Evolutionary conservation across 768 basidiomycete species (phyloP).

Genomic region (Hygrocybe punicea): DNA sequence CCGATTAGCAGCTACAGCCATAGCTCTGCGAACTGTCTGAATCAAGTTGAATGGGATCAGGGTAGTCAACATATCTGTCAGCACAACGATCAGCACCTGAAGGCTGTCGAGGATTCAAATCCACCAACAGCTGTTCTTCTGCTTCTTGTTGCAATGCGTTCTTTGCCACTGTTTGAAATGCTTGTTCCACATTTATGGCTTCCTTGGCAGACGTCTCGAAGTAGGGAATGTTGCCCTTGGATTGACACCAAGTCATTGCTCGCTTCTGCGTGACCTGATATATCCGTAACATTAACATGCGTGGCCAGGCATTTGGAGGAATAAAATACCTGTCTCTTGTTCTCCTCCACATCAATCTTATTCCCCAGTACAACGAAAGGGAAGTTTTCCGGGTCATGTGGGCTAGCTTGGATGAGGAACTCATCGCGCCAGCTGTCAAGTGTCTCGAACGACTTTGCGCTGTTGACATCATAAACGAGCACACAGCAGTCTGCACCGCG

Average conservation of each 20-base stretch:
- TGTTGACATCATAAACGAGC: slow-evolving; percentile 98
- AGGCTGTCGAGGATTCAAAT: slow-evolving; percentile 12
- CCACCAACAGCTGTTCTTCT: slow-evolving; percentile 84
- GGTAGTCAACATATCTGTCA: slow-evolving; percentile 92
- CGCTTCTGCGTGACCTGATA: slow-evolving; percentile 95
- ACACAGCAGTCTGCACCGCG: slow-evolving; percentile 99
- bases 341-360: slow-evolving; percentile 99
- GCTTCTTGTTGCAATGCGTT: slow-evolving; percentile 97
- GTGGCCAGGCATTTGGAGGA: background rate
- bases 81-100: slow-evolving; percentile 10
- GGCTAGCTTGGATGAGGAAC: slow-evolving; percentile 97
- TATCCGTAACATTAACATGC: slow-evolving; percentile 9
- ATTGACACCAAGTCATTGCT: slow-evolving; percentile 99
- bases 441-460: slow-evolving; percentile 96
- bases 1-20: slow-evolving; percentile 78
- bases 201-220: slow-evolving; percentile 99
- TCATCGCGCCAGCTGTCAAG: slow-evolving; percentile 99
- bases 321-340: slow-evolving; percentile 82
- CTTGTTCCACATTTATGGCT: slow-evolving; percentile 99
- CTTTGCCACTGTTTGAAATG: slow-evolving; percentile 99
- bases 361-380: slow-evolving; percentile 99
- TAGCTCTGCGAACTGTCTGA: slow-evolving; percentile 87
- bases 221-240: slow-evolving; percentile 99
- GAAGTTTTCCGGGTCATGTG: slow-evolving; percentile 99
- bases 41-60: slow-evolving; percentile 97